Evolutionary conservation across 2,329 filamentous ascomycete species (phyloP).

Genomic region (Cordyceps militaris): DNA sequence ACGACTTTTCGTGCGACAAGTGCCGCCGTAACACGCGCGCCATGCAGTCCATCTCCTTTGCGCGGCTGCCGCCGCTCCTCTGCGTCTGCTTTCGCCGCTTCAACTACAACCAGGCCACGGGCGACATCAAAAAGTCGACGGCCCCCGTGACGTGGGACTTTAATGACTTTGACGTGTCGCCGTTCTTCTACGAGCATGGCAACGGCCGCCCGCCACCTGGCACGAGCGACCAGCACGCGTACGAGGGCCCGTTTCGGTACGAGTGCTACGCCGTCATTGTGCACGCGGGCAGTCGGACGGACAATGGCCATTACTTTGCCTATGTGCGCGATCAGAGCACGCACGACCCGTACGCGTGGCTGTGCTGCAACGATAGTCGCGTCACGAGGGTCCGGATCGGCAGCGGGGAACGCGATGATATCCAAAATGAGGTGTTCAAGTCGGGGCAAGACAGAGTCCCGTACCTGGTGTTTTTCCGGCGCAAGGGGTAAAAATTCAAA

Average conservation of each 20-base stretch:
- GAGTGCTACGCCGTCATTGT: slow-evolving; percentile 80
- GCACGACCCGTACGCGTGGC: slow-evolving; percentile 39
- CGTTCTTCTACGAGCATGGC: slow-evolving; percentile 34
- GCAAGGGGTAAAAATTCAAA: slow-evolving; percentile 24
- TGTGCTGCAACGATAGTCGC: slow-evolving; percentile 39
- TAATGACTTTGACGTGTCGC: slow-evolving; percentile 53
- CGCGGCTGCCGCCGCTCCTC: slow-evolving; percentile 70
- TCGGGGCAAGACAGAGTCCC: slow-evolving; percentile 32
- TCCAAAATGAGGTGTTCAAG: slow-evolving; percentile 33
- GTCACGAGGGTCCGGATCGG: slow-evolving; percentile 38
- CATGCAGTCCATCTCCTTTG: slow-evolving; percentile 65
- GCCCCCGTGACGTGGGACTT: slow-evolving; percentile 72
- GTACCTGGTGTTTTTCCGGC: slow-evolving; percentile 40
- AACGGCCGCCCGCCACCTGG: slow-evolving; percentile 24
- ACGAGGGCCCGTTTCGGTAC: slow-evolving; percentile 59
- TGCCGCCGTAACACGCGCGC: slow-evolving; percentile 64
- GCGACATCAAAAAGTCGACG: slow-evolving; percentile 54
- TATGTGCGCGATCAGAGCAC: slow-evolving; percentile 54
- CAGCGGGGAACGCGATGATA: slow-evolving; percentile 26
- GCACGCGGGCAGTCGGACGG: slow-evolving; percentile 61
- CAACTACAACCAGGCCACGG: slow-evolving; percentile 27
- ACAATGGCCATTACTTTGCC: slow-evolving; percentile 73
- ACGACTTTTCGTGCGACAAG: slow-evolving; percentile 65
- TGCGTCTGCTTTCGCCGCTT: slow-evolving; percentile 67
- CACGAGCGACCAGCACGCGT: slow-evolving; percentile 31